phyloP scores from a whole-genome alignment of 1,284 basidiomycete species.

The Leccinum proximum region DNA sequence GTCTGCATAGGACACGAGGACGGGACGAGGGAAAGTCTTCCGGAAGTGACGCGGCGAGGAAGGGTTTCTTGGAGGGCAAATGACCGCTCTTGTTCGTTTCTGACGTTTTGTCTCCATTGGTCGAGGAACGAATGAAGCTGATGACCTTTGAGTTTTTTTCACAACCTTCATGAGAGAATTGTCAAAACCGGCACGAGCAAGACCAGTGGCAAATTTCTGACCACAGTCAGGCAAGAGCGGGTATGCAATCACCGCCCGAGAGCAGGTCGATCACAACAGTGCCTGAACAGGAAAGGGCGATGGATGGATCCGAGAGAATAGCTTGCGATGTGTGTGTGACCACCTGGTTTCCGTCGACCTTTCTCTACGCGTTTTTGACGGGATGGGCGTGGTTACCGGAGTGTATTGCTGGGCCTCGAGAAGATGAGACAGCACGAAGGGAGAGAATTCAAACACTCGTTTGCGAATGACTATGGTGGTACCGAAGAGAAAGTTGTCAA shows the following conservation, averaged over 20 bases:
- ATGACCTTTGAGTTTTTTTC: conserved; percentile 40
- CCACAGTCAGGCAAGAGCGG: conserved; percentile 60
- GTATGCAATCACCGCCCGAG: conserved; percentile 89
- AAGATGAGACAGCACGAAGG: conserved; percentile 8
- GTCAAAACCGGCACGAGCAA: conserved; percentile 71
- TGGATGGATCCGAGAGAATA: conserved; percentile 49
- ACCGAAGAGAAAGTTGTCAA: conserved; percentile 91
- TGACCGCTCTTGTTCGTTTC: conserved; percentile 60
- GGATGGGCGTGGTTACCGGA: conserved; percentile 64
- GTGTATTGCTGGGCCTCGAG: conserved; percentile 64
- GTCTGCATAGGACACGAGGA: conserved; percentile 72
- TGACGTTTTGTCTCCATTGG: conserved; percentile 62
- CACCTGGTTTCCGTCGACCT: conserved; percentile 73
- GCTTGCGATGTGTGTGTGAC: conserved; percentile 58
- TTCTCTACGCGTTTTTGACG: conserved; percentile 58
- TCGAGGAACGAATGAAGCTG: conserved; percentile 53
- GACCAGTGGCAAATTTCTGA: conserved; percentile 56
- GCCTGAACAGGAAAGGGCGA: conserved; percentile 68
- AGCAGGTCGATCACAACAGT: conserved; percentile 86
- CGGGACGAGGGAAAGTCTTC: conserved; percentile 62
- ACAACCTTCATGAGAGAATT: conserved; percentile 64
- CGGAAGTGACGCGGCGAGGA: conserved; percentile 59
- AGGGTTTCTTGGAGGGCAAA: conserved; percentile 54
- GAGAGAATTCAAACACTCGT: conserved; percentile 33
- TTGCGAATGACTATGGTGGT: conserved; percentile 80